phyloP scores from a whole-genome alignment of 345 rosid species.

The Diplotaxis tenuifolia region DNA sequence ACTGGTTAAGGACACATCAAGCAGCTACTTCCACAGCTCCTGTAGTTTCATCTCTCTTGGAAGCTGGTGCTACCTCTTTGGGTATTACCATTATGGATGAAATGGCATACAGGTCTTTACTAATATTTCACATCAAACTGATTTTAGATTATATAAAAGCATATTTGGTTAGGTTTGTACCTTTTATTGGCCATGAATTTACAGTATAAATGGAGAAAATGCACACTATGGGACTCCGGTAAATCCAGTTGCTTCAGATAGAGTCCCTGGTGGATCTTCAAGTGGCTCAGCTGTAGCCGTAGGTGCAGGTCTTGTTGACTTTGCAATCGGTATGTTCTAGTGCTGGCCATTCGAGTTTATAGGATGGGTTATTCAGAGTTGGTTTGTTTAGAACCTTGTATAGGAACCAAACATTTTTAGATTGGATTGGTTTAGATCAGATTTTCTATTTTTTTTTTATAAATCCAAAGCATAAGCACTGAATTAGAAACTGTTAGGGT shows the following conservation, averaged over 20 bases:
- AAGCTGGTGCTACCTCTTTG: slow-evolving; percentile 65
- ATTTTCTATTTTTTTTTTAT: no score
- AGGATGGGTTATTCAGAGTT: neutral
- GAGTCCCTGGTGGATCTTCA: slow-evolving; percentile 92
- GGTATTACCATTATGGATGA: slow-evolving; percentile 90
- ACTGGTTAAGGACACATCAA: slow-evolving; percentile 81
- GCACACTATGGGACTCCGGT: slow-evolving; percentile 80
- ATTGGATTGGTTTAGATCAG: neutral
- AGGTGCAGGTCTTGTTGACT: slow-evolving; percentile 76
- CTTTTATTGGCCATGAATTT: slow-evolving; percentile 6
- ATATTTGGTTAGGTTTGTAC: neutral
- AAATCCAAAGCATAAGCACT: no score
- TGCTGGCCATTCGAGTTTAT: neutral
- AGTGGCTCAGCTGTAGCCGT: slow-evolving; percentile 99
- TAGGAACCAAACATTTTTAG: neutral
- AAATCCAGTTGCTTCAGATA: slow-evolving; percentile 73
- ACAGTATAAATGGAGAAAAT: slow-evolving; percentile 84
- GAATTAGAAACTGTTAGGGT: neutral
- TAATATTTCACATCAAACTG: neutral
- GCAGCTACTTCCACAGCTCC: slow-evolving; percentile 73
- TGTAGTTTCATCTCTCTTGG: slow-evolving; percentile 57
- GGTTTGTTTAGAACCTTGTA: neutral
- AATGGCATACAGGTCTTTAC: slow-evolving; percentile 75
- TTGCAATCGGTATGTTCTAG: slow-evolving; percentile 50
- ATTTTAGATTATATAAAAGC: neutral